phyloP scores from a whole-genome alignment of 1,284 basidiomycete species.

The Leccinum subatratum region DNA sequence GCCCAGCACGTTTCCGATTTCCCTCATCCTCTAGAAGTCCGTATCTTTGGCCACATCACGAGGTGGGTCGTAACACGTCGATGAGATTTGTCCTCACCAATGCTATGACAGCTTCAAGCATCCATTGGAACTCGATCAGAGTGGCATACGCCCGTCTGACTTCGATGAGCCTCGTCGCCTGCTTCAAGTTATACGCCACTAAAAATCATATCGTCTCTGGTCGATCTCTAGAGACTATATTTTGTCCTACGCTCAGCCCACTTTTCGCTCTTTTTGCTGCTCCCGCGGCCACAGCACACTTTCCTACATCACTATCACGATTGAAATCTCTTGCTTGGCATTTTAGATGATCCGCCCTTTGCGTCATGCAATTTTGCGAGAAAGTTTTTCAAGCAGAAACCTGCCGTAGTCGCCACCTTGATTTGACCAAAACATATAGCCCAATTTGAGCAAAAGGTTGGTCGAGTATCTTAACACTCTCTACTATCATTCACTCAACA shows the following conservation, averaged over 20 bases:
- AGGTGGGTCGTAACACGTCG: background rate
- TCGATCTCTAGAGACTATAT: background rate
- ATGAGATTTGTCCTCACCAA: background rate
- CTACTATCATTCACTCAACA: constrained; percentile 16
- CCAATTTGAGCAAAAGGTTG: constrained; percentile 37
- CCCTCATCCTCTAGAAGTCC: background rate
- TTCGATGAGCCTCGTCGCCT: background rate
- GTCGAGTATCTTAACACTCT: constrained; percentile 3
- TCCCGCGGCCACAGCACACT: no score
- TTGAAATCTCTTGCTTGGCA: constrained; percentile 50
- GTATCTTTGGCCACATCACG: background rate
- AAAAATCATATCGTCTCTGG: background rate
- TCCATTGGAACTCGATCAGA: background rate
- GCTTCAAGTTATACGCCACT: background rate
- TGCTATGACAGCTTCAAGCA: background rate
- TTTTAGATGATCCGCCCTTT: constrained; percentile 52
- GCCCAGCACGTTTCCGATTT: background rate
- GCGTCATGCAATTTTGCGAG: constrained; percentile 37
- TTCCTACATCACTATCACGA: constrained; percentile 23
- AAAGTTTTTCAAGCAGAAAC: no score
- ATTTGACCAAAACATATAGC: constrained; percentile 28
- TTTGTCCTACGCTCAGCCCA: background rate
- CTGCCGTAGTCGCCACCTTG: no score
- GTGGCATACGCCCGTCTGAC: background rate
- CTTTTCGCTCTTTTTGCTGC: background rate